Evolutionary conservation across 768 basidiomycete genomes (phyloP).

Genomic region (Macrolepiota albuminosa): DNA sequence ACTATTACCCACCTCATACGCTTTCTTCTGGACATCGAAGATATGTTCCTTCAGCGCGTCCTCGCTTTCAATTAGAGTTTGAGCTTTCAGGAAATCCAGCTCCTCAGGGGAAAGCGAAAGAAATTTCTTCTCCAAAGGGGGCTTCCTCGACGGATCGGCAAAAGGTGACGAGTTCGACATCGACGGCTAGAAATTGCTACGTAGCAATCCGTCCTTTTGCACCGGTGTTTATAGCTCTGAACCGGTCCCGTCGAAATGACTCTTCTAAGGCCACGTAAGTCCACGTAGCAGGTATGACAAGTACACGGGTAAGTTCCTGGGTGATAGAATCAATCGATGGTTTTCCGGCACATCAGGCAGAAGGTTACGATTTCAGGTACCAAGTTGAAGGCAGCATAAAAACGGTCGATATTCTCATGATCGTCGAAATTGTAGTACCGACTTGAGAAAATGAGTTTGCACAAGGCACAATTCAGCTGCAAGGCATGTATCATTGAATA

Average conservation of each 20-base stretch:
- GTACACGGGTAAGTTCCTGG: neutral
- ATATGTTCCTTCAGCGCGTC: constrained; percentile 28
- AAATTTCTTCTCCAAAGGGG: constrained; percentile 17
- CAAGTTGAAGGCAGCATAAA: too few species aligned
- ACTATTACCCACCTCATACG: constrained; percentile 19
- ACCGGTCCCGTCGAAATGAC: neutral
- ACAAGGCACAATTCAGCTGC: too few species aligned
- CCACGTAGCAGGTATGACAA: neutral
- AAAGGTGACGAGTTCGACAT: neutral
- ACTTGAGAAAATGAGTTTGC: too few species aligned
- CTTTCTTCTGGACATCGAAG: constrained; percentile 25
- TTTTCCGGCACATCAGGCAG: neutral
- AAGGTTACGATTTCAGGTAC: neutral
- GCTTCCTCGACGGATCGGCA: constrained; percentile 11
- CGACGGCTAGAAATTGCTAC: neutral
- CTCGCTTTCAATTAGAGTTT: constrained; percentile 26
- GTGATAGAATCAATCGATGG: neutral
- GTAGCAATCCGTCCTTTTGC: neutral
- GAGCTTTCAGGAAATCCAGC: constrained; percentile 22
- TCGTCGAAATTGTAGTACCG: neutral
- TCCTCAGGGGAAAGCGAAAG: constrained; percentile 21
- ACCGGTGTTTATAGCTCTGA: neutral
- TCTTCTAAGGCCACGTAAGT: neutral
- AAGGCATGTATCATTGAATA: too few species aligned
- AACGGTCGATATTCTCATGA: too few species aligned